Evolutionary conservation across 2,329 filamentous ascomycete genomes (phyloP).

Genomic region (Sphaerostilbella broomeana): DNA sequence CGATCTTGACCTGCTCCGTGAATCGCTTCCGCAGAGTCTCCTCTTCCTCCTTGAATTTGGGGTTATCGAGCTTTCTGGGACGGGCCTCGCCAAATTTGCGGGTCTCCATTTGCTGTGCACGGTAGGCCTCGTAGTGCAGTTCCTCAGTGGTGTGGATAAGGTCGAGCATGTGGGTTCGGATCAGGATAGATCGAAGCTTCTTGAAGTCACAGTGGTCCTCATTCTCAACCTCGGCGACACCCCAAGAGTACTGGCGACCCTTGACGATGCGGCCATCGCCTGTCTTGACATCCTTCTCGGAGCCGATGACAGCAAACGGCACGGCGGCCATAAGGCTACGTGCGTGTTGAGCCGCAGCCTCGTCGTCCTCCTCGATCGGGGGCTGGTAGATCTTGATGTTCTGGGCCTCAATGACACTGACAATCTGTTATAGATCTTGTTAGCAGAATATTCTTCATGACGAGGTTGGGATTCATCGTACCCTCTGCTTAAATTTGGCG

Average conservation of each 20-base stretch:
- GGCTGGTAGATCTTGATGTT: conserved; percentile 99
- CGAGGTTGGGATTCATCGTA: conserved; percentile 40
- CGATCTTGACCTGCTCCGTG: conserved; percentile 99
- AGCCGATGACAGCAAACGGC: conserved; percentile 98
- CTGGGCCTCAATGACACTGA: conserved; percentile 92
- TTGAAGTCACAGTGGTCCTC: conserved; percentile 99
- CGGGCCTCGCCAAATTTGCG: conserved; percentile 98
- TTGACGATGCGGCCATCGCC: conserved; percentile 94
- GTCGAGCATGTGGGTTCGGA: conserved; percentile 99
- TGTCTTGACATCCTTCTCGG: conserved; percentile 98
- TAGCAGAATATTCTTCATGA: conserved; percentile 21
- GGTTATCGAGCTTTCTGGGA: conserved; percentile 97
- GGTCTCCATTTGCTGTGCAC: conserved; percentile 99
- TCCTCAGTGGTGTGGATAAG: conserved; percentile 99
- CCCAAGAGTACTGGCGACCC: conserved; percentile 98
- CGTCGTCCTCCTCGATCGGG: conserved; percentile 95
- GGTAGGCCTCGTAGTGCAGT: conserved; percentile 98
- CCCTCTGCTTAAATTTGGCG: conserved; percentile 89
- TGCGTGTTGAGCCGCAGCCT: conserved; percentile 90
- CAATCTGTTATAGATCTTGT: conserved; percentile 61
- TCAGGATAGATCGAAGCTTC: conserved; percentile 97
- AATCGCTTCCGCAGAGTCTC: conserved; percentile 97
- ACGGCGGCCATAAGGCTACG: conserved; percentile 92
- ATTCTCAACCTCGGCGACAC: conserved; percentile 98
- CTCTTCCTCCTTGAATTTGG: conserved; percentile 99